phyloP scores from a whole-genome alignment of 768 basidiomycete species.

The Suillus hirtellus region DNA sequence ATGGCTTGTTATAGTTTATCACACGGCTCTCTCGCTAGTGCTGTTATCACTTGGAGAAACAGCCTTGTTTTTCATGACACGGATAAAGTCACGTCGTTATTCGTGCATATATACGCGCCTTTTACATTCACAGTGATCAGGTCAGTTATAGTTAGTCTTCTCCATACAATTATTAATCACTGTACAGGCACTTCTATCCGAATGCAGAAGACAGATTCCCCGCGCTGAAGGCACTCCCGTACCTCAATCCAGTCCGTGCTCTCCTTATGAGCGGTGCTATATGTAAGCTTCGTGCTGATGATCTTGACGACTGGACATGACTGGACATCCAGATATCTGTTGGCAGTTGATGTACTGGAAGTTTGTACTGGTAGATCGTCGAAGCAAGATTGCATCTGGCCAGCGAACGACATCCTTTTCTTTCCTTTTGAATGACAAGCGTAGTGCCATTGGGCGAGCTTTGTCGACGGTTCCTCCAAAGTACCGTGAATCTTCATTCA shows the following conservation, averaged over 20 bases:
- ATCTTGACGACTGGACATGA: slow-evolving; percentile 17
- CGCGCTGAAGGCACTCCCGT: slow-evolving; percentile 68
- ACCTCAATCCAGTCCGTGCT: slow-evolving; percentile 69
- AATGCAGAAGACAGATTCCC: slow-evolving; percentile 82
- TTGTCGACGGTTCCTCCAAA: slow-evolving; percentile 60
- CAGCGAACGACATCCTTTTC: slow-evolving; percentile 90
- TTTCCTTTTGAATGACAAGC: slow-evolving; percentile 85
- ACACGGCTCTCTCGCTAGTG: slow-evolving; percentile 87
- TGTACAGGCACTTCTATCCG: slow-evolving; percentile 82
- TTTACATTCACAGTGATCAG: slow-evolving; percentile 90
- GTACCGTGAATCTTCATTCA: slow-evolving; percentile 73
- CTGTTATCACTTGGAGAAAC: slow-evolving; percentile 98
- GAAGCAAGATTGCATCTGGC: slow-evolving; percentile 88
- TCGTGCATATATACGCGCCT: slow-evolving; percentile 93
- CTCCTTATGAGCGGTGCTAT: slow-evolving; percentile 80
- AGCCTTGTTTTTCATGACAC: slow-evolving; percentile 97
- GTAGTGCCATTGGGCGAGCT: slow-evolving; percentile 74
- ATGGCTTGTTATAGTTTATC: slow-evolving; percentile 92
- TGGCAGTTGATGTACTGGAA: slow-evolving; percentile 98
- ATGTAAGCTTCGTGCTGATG: slow-evolving; percentile 52
- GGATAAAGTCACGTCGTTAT: slow-evolving; percentile 95
- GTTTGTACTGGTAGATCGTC: slow-evolving; percentile 87
- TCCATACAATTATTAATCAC: neutral
- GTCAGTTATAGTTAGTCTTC: slow-evolving; percentile 40
- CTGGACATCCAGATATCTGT: slow-evolving; percentile 62